phyloP scores from a whole-genome alignment of 164 flowering plant species.

The Amborella trichopoda region DNA sequence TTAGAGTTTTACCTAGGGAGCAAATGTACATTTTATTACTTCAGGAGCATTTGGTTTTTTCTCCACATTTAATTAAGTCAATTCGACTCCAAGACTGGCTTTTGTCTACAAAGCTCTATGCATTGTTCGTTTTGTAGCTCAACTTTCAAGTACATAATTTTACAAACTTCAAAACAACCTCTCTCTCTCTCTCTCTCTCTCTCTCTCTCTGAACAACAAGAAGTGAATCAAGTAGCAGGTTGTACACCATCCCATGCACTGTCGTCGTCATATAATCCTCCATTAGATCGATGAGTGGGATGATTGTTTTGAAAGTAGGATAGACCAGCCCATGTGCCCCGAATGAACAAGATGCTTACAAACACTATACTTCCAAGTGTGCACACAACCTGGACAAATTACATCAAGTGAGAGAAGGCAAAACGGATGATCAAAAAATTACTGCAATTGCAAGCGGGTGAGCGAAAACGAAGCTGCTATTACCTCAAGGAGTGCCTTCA shows the following conservation, averaged over 20 bases:
- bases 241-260: constrained; percentile 44
- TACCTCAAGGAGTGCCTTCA: constrained; percentile 92
- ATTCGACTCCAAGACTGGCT: too few relatives aligned
- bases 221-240: constrained; percentile 36
- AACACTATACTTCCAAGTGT: constrained; percentile 70
- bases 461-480: too few relatives aligned
- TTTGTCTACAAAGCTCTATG: too few relatives aligned
- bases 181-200: too few relatives aligned
- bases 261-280: constrained; percentile 28
- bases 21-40: too few relatives aligned
- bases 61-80: too few relatives aligned
- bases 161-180: too few relatives aligned
- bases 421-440: background rate
- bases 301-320: constrained; percentile 51
- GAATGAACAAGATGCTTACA: constrained; percentile 64
- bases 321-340: constrained; percentile 61
- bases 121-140: too few relatives aligned
- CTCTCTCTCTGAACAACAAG: too few relatives aligned
- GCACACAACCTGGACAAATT: constrained; percentile 58
- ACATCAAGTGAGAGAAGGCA: background rate
- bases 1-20: too few relatives aligned
- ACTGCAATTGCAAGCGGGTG: background rate
- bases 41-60: too few relatives aligned
- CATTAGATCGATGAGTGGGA: constrained; percentile 13
- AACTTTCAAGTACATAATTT: too few relatives aligned